Percentiles rank a stretch among this genome's conserved stretches.
Conservation (phyloP, 495 filamentous ascomycete genomes). For the Penicillium flavigenum region DNA sequence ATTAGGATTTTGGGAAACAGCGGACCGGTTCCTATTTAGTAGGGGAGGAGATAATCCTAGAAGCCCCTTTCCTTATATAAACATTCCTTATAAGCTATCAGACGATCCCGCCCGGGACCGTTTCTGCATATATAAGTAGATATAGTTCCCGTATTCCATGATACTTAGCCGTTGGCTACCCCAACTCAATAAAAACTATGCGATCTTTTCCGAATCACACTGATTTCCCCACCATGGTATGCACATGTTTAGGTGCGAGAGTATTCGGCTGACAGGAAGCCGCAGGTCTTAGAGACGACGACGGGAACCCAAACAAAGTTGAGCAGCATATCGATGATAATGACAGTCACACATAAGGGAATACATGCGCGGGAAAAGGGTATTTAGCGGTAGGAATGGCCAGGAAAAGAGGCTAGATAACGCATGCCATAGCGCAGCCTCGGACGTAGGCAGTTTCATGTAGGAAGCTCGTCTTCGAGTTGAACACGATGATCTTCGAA, state of each 20-base stretch:
- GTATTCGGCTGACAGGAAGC: constrained; percentile 36
- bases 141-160: too few species aligned
- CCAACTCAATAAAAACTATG: too few species aligned
- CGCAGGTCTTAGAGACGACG: constrained; percentile 35
- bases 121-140: too few species aligned
- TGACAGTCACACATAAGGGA: constrained; percentile 37
- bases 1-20: too few species aligned
- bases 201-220: too few species aligned
- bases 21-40: too few species aligned
- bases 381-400: constrained; percentile 36
- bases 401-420: constrained; percentile 34
- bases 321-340: constrained; percentile 35
- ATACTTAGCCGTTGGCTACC: too few species aligned
- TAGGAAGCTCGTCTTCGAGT: constrained; percentile 34
- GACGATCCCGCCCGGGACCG: too few species aligned
- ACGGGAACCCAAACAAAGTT: constrained; percentile 42
- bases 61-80: too few species aligned
- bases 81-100: too few species aligned
- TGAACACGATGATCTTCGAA: constrained; percentile 34
- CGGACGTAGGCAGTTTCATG: constrained; percentile 31
- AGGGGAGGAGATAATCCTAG: too few species aligned
- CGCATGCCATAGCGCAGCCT: constrained; percentile 36
- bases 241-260: constrained; percentile 28
- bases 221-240: constrained; percentile 31
- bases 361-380: constrained; percentile 34